These are phyloP conservation scores for Nakaseomyces kungkrabaensis DNA, from an alignment of 1,139 yeast species.

Conservation along the genomic window DNA sequence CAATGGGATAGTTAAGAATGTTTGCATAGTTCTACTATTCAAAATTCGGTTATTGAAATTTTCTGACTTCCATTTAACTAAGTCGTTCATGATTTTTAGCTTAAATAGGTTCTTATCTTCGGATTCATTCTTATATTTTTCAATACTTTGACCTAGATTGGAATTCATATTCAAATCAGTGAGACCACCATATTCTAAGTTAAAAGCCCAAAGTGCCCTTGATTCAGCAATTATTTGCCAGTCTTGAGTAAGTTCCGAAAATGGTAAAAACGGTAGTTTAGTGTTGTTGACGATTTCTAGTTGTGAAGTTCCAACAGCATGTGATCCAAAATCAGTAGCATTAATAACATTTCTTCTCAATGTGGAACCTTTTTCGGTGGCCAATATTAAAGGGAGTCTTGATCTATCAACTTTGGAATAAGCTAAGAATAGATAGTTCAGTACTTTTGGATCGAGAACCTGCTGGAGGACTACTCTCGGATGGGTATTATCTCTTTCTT, in stretches of 20 bases:
- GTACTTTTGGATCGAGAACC: slow-evolving; percentile 36
- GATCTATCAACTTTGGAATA: slow-evolving; percentile 38
- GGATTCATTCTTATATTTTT: slow-evolving; percentile 4
- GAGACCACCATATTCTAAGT: slow-evolving; percentile 21
- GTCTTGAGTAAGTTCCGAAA: slow-evolving; percentile 33
- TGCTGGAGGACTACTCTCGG: slow-evolving; percentile 13
- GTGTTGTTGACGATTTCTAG: slow-evolving; percentile 11
- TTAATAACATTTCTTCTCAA: slow-evolving; percentile 40
- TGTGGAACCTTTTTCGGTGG: slow-evolving; percentile 38
- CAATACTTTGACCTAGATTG: not conserved
- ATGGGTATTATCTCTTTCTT: slow-evolving; percentile 10
- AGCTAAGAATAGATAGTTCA: slow-evolving; percentile 47
- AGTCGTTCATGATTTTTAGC: slow-evolving; percentile 10
- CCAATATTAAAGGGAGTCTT: slow-evolving; percentile 34
- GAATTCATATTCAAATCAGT: not conserved
- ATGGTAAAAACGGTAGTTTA: slow-evolving; percentile 62
- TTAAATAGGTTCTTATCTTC: slow-evolving; percentile 15
- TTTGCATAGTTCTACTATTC: slow-evolving; percentile 15
- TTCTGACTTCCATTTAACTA: slow-evolving; percentile 14
- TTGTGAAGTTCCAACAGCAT: not conserved
- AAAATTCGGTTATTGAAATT: slow-evolving; percentile 15
- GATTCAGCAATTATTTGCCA: slow-evolving; percentile 60
- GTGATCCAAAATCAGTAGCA: slow-evolving; percentile 26
- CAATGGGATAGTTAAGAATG: slow-evolving; percentile 24
- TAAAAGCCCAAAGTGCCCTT: slow-evolving; percentile 55